Evolutionary conservation across 2,329 filamentous ascomycete genomes (phyloP), one percentile per base, ranked within the genome.

Genomic region (Fusarium udum): DNA sequence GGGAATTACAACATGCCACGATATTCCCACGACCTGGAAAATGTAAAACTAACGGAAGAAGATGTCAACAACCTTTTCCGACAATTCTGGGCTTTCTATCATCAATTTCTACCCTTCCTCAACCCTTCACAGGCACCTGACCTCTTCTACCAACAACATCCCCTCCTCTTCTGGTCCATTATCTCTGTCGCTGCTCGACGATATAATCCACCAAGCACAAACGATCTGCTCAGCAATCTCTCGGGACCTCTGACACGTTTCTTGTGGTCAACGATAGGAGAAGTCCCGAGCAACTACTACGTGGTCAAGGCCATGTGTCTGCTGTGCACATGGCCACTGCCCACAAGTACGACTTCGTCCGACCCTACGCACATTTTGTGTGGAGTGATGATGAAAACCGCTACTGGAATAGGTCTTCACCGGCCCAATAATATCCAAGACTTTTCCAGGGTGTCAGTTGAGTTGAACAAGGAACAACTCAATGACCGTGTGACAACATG

Each of bases 371-470:
- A 95, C 79, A 95, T 94, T 79, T 84, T 95, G 24, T 92, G 92
- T 75, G 93, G 93, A 59, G 90, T 94, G 69, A 94, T 95, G 92
- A 95, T 95, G 90, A 94, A 95, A 83, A 90, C 93, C 28, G 93
- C 93, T 14, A 95, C 94, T 73, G 93, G 94, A 73, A 94, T 95
- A 75, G 93, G 93, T 26, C 86, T 96, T 60, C 93, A 96, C 78
- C 89, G 93, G 53, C 93, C 93, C 18, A 94, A 92, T 61, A 91
- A 95, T 80, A 93, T 93, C 49, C 92, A 95, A 80, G 93, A 95
- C 80, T 96, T 95, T 80, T 94, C 92, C 4, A 86, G 93, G 56
- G 91, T 93, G 34, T 92, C 90, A 4, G 87, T 93, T 37, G 91
- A 95, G 74, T 85, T 95, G 43, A 92, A 93, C 75, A 92, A 92